Evolutionary conservation across 2,329 filamentous ascomycete genomes (phyloP), one percentile per base, ranked within the genome.

Genomic region (Aspergillus chevalieri): DNA sequence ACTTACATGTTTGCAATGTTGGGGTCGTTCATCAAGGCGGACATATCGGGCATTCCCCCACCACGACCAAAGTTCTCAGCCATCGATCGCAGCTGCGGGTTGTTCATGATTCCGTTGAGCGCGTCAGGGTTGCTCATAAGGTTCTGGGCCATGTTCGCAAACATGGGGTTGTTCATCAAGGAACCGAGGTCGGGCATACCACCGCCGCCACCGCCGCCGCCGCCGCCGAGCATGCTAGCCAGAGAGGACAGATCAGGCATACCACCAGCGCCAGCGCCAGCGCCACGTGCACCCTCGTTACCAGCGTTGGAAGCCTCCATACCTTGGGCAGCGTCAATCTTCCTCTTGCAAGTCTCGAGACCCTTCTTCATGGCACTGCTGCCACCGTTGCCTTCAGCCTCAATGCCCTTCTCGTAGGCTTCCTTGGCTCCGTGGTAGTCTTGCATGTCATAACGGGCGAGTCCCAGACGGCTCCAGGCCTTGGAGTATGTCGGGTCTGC

Each of bases 111-210:
- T 69, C 90, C 93, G 67, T 78, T 81, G 83, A 97, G 86, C 77
- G 91, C 83, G 8, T 95, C 88, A 0, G 93, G 93, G 74, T 98
- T 96, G 74, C 84, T 89, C 93, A 97, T 97, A 48, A 98, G 73
- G 71, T 89, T 95, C 77, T 96, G 89, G 4, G 93, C 93, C 90
- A 97, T 96, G 74, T 81, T 87, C 46, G 90, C 83, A 74, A 98
- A 95, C 93, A 97, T 97, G 49, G 93, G 93, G 76, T 97, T 98
- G 77, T 78, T 90, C 90, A 97, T 95, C 69, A 98, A 84, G 55
- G 82, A 82, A 56, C 82, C 74, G 21, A 98, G 77, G 69, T 97
- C 92, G 10, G 91, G 90, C 87, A 95, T 93, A 12, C 77, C 83
- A 21, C 77, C 84, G 17, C 77, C 81, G 28, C 74, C 78, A 17